Percentiles rank a stretch among this genome's conserved stretches.
Conservation (phyloP, 345 rosid genomes). For the Punica granatum region DNA sequence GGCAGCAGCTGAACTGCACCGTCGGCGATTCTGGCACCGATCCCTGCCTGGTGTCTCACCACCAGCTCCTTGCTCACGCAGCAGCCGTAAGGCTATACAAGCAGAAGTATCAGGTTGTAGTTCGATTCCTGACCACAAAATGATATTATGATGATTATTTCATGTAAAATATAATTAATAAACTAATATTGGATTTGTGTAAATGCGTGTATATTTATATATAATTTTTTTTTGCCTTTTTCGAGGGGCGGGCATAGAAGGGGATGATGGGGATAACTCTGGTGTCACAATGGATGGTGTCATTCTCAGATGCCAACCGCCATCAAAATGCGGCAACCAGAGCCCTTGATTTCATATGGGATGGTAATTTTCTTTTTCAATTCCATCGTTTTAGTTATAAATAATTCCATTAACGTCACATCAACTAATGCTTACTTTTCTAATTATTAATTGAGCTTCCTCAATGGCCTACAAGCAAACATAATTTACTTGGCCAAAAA, state of each 20-base stretch:
- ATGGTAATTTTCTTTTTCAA: background rate
- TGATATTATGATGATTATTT: too few relatives aligned
- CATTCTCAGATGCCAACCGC: conserved; percentile 6
- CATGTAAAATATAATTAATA: too few relatives aligned
- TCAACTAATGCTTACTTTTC: background rate
- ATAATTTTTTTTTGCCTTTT: too few relatives aligned
- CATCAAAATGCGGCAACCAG: conserved; percentile 4
- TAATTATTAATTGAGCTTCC: too few relatives aligned
- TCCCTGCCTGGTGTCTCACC: conserved; percentile 31
- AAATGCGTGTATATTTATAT: too few relatives aligned
- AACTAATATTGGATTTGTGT: too few relatives aligned
- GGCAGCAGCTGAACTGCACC: conserved; percentile 21
- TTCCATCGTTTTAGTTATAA: background rate
- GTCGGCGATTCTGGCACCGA: conserved; percentile 37
- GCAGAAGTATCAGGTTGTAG: conserved; percentile 18
- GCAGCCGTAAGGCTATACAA: conserved; percentile 29
- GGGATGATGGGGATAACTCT: conserved; percentile 13
- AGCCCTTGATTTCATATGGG: conserved; percentile 13
- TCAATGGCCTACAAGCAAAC: background rate
- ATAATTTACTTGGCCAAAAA: too few relatives aligned
- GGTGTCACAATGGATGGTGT: background rate
- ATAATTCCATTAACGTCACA: background rate
- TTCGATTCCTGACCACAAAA: background rate
- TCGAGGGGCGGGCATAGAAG: conserved; percentile 4
- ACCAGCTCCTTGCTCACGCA: conserved; percentile 39